Base-by-base conservation (phyloP, 2,329 filamentous ascomycete genomes). In the Grosmannia huntii region DNA sequence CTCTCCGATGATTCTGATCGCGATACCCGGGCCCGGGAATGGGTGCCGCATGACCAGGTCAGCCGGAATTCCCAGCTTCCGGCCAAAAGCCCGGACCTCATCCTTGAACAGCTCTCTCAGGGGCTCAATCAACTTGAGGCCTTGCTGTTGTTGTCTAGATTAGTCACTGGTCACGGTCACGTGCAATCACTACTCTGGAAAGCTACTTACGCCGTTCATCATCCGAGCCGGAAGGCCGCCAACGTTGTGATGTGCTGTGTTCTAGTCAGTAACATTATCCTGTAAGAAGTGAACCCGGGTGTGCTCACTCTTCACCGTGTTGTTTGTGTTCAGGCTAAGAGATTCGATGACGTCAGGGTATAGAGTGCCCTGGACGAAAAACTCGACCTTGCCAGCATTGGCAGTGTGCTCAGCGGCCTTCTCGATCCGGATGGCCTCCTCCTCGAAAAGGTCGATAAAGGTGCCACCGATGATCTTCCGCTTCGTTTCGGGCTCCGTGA, bases 381-480 rank as follows among this genome's bases (percentile, higher is more conserved):
- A 96, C 65, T 89, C 82, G 46, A 96, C 86, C 66, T 86, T 84
- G 38, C 87, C 89, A n/a, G 83, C 84, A 57, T 79, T 77, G 1
- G 77, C 71, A 0, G 85, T 85, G 67, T 85, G 77, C 62, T 83
- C 81, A 0, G 87, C 87, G 31, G 78, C 83, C 58, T 81, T 81
- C 62, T 90, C 88, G 53, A 95, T 91, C 0, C 44, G 33, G 61
- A 73, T 66, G 2, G 88, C 90, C 69, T 90, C 85, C 60, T 84
- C 76, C 70, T 96, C 86, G 71, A 96, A 96, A 31, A 95, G 74
- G 65, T 77, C 79, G 62, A 78, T 77, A 52, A 36, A 48, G 49
- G 81, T 88, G 62, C 78, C 81, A 58, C 90, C 91, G 61, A 96
- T 96, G 65, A 96, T 85, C 74, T 95, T 96, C 53, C 69, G 66